These are phyloP conservation scores for Globisporangium radiosum DNA, from an alignment of 352 stramenopile species.

Conservation along the genomic window DNA sequence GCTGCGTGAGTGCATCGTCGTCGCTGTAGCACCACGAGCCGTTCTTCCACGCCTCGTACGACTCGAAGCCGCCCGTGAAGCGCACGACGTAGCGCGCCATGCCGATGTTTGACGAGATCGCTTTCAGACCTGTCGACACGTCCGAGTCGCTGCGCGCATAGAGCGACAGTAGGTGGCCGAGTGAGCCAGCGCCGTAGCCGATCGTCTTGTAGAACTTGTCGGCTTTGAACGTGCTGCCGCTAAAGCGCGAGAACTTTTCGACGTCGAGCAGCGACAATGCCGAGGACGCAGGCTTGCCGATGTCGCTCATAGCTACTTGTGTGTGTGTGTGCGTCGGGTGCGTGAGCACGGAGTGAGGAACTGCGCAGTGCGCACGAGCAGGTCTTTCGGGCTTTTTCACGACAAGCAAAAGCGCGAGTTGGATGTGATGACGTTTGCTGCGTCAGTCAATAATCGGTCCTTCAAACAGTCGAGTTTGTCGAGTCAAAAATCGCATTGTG, in stretches of 20 bases:
- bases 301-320: conserved; percentile 6
- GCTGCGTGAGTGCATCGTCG: conserved; percentile 53
- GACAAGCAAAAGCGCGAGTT: too few species aligned
- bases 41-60: conserved; percentile 68
- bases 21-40: conserved; percentile 72
- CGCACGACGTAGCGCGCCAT: conserved; percentile 77
- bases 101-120: conserved; percentile 64
- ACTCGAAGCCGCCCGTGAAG: conserved; percentile 69
- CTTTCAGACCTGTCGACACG: conserved; percentile 42
- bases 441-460: too few species aligned
- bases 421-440: too few species aligned
- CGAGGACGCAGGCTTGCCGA: conserved; percentile 2
- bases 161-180: conserved; percentile 49
- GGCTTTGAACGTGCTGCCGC: conserved; percentile 43
- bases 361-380: too few species aligned
- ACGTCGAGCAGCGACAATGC: conserved; percentile 32
- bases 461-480: too few species aligned
- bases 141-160: conserved; percentile 41
- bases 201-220: conserved; percentile 86
- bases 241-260: conserved; percentile 67
- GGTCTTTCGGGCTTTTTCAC: too few species aligned
- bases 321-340: too few species aligned
- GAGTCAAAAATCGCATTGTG: too few species aligned
- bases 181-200: conserved; percentile 53
- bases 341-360: too few species aligned